These are phyloP conservation scores for Bryoerythrophyllum caledonicum DNA, from an alignment of 225 moss, liverwort and hornwort genomes.

Conservation along the genomic window DNA sequence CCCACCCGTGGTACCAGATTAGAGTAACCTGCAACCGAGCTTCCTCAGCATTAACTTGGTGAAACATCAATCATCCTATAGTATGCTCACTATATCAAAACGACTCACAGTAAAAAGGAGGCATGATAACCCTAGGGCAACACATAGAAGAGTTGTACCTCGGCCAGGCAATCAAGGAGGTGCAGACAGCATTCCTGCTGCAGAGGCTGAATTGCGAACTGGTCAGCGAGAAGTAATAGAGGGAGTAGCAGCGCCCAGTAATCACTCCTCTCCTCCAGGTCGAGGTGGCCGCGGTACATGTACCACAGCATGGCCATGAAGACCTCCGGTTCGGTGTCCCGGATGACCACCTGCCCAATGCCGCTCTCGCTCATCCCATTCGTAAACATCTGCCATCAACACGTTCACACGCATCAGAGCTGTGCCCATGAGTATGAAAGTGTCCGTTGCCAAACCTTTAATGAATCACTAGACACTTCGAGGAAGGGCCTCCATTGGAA, in stretches of 20 bases:
- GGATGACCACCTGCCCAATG: conserved; percentile 59
- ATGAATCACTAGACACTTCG: not conserved
- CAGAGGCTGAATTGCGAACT: conserved; percentile 71
- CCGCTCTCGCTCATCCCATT: conserved; percentile 95
- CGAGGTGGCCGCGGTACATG: conserved; percentile 79
- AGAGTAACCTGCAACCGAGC: conserved; percentile 16
- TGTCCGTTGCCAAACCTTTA: too few relatives aligned
- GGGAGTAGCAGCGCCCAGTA: conserved; percentile 71
- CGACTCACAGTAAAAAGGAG: not conserved
- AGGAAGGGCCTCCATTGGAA: too few relatives aligned
- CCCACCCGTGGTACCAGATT: not conserved
- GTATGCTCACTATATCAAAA: not conserved
- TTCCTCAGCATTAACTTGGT: not conserved
- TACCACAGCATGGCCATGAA: conserved; percentile 87
- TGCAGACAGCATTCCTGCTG: conserved; percentile 71
- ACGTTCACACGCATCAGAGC: conserved; percentile 25
- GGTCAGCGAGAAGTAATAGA: conserved; percentile 84
- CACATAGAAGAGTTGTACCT: conserved; percentile 47
- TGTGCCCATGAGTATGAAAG: too few relatives aligned
- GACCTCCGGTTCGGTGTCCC: conserved; percentile 64
- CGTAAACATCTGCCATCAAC: conserved; percentile 83
- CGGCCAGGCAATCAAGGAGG: conserved; percentile 68
- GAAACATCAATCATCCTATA: not conserved
- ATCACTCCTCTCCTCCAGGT: conserved; percentile 60
- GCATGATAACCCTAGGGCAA: not conserved